These are phyloP conservation scores for Tremella fuciformis DNA, from an alignment of 768 basidiomycete species.

Conservation along the genomic window DNA sequence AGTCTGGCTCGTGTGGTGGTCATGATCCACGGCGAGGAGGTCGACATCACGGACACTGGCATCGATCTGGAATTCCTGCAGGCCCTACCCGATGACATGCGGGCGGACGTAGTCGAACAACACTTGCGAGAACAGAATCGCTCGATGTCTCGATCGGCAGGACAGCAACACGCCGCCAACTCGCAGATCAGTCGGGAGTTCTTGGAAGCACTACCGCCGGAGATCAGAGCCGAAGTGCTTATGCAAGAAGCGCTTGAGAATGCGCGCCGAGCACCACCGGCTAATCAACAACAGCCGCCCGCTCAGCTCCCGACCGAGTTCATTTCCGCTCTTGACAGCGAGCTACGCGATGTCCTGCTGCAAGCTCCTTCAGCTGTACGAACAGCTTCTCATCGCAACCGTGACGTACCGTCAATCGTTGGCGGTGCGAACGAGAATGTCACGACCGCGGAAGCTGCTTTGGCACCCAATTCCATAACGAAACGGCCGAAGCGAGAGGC, in stretches of 20 bases:
- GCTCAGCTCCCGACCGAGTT: conserved; percentile 60
- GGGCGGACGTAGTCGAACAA: conserved; percentile 95
- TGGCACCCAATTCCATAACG: neutral
- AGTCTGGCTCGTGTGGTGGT: conserved; percentile 67
- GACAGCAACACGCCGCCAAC: conserved; percentile 56
- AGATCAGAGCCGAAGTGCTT: conserved; percentile 93
- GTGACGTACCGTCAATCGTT: conserved; percentile 81
- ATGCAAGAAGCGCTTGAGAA: conserved; percentile 89
- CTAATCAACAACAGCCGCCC: conserved; percentile 53
- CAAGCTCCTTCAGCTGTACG: conserved; percentile 57
- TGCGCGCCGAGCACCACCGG: conserved; percentile 54
- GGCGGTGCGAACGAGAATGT: neutral
- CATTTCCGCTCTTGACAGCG: conserved; percentile 85
- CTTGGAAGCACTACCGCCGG: conserved; percentile 90
- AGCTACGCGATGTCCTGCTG: conserved; percentile 82
- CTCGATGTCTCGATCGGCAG: conserved; percentile 63
- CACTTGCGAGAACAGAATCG: conserved; percentile 75
- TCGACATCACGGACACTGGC: conserved; percentile 97
- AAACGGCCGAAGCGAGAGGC: conserved; percentile 66
- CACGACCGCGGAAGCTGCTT: neutral
- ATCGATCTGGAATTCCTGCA: conserved; percentile 98
- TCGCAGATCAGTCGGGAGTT: conserved; percentile 93
- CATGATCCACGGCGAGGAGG: conserved; percentile 82
- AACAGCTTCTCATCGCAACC: conserved; percentile 60
- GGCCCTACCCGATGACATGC: conserved; percentile 96